phyloP scores from a whole-genome alignment of 208 protist genomes.

The Strigomonas oncopelti region DNA sequence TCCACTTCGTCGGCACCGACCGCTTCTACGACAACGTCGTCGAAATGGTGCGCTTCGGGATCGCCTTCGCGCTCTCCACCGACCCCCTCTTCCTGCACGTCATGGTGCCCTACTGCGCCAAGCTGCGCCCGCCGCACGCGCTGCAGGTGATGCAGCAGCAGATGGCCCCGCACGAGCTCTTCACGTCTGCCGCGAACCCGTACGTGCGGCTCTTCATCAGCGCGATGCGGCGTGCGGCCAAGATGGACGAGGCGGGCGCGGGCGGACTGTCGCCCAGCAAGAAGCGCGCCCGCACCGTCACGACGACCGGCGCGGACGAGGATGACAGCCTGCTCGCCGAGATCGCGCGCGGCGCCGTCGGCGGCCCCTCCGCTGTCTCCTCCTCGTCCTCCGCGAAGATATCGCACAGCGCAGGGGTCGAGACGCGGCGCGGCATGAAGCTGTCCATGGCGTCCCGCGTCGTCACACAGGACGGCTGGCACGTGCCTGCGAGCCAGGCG shows the following conservation, averaged over 20 bases:
- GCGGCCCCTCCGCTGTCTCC: too few relatives aligned
- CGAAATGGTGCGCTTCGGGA: slow-evolving; percentile 63
- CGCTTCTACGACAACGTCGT: slow-evolving; percentile 63
- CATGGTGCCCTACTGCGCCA: slow-evolving; percentile 60
- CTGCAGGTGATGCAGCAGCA: slow-evolving; percentile 40
- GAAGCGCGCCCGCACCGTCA: slow-evolving; percentile 33
- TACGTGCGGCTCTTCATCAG: slow-evolving; percentile 55
- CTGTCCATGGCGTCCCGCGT: slow-evolving; percentile 47
- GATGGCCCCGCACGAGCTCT: slow-evolving; percentile 36
- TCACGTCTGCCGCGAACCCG: slow-evolving; percentile 42
- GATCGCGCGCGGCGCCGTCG: slow-evolving; percentile 25
- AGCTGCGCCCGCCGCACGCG: slow-evolving; percentile 62
- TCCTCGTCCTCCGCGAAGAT: not conserved
- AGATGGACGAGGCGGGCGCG: slow-evolving; percentile 38
- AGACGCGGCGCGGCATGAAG: slow-evolving; percentile 9
- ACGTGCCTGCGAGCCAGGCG: slow-evolving; percentile 27
- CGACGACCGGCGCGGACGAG: slow-evolving; percentile 17
- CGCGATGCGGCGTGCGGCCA: slow-evolving; percentile 64
- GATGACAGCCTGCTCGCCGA: slow-evolving; percentile 41
- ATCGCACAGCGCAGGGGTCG: not conserved
- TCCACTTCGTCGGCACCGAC: slow-evolving; percentile 77
- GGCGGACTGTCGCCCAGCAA: slow-evolving; percentile 1
- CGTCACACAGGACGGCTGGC: slow-evolving; percentile 65
- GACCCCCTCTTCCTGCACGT: slow-evolving; percentile 72
- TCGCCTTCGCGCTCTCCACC: slow-evolving; percentile 61